Evolutionary conservation across 768 basidiomycete genomes (phyloP), one percentile per base, ranked within the genome.

Genomic region (Agrocybe praecox): DNA sequence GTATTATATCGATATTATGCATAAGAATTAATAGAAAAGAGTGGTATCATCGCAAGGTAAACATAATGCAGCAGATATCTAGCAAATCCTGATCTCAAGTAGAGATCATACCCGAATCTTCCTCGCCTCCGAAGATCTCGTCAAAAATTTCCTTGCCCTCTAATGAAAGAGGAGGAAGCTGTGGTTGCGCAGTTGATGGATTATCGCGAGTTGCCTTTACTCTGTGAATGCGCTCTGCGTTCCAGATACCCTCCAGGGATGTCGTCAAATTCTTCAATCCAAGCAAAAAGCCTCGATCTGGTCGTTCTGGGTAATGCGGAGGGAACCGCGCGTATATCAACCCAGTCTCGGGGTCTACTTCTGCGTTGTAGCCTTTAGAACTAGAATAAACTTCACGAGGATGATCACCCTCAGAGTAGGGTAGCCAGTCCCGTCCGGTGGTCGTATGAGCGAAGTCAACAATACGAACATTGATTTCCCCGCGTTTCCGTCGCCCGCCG

Each of bases 391-490:
- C 75, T 62, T 86, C 82, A 57, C 76, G 70, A 14, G 77, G 68
- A 26, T 70, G 64, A 42, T 64, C 57, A 33, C 71, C 71, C 2
- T 80, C 73, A 1, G 87, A 83, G 67, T 82, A 81, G 11, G 88
- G 81, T 43, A 91, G 72, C 84, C 93, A 98, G 72, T 99, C 97
- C 21, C 81, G 81, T 12, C 97, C 97, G 1, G 96, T 98, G 9
- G 95, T 98, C 50, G 97, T 98, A 68, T 98, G 96, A 12, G 96
- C 97, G 74, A 99, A 99, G 73, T 99, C 97, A 53, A 99, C 97
- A 50, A 99, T 87, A 33, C 96, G 93, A 59, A 99, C 91, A 67
- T 92, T 94, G 57, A 98, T 84, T 69, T 97, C 96, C 29, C 97
- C 97, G 21, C 92, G 79, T 68, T 88, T 90, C 56, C 87, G 85